Evolutionary conservation across 306 rosid species (phyloP).

Genomic region (Cucumis melo): DNA sequence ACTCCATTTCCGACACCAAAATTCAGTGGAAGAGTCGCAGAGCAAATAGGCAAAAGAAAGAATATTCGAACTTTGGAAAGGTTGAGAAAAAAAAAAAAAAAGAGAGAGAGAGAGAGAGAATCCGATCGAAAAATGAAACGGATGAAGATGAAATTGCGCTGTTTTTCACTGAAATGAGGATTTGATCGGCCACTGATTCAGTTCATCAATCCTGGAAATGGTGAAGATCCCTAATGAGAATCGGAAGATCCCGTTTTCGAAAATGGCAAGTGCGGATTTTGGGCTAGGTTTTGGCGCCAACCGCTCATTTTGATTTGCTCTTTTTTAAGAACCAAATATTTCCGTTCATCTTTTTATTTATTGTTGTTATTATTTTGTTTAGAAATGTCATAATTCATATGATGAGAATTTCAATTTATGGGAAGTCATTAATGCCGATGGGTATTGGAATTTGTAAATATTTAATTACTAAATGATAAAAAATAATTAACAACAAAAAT

Average conservation of each 20-base stretch:
- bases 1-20: constrained; percentile 21
- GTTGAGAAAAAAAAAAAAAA: background rate
- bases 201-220: background rate
- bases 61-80: constrained; percentile 1
- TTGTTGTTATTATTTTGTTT: background rate
- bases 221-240: background rate
- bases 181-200: background rate
- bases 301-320: background rate
- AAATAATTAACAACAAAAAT: no score
- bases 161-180: background rate
- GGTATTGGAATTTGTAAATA: background rate
- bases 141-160: background rate
- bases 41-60: background rate
- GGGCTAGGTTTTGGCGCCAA: constrained; percentile 48
- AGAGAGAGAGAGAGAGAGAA: background rate
- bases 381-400: background rate
- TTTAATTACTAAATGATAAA: background rate
- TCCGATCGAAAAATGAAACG: background rate
- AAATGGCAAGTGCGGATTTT: constrained; percentile 11
- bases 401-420: background rate
- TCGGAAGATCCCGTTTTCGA: background rate
- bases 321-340: background rate
- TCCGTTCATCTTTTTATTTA: background rate
- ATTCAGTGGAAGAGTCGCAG: background rate
- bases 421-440: background rate